These are phyloP conservation scores for Neoarthrinium moseri DNA, from an alignment of 2,329 filamentous ascomycete genomes.

Conservation along the genomic window DNA sequence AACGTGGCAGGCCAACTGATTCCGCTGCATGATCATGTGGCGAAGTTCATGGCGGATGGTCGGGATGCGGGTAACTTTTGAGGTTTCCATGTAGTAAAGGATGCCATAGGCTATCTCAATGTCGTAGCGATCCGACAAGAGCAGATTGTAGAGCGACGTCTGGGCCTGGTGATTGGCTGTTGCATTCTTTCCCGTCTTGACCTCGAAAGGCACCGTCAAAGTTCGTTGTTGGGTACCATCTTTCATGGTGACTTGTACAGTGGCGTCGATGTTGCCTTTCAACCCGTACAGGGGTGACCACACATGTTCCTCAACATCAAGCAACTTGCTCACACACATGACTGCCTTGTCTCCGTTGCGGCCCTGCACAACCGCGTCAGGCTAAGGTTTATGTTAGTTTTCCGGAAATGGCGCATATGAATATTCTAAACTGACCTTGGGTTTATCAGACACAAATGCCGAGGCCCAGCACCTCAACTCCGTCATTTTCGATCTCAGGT, in stretches of 20 bases:
- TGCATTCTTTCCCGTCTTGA: slow-evolving; percentile 88
- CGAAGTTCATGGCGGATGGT: slow-evolving; percentile 84
- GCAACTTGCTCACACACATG: slow-evolving; percentile 87
- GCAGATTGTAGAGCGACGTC: slow-evolving; percentile 88
- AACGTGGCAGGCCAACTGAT: slow-evolving; percentile 82
- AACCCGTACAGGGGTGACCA: slow-evolving; percentile 98
- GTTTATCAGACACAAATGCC: slow-evolving; percentile 71
- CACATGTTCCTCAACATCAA: slow-evolving; percentile 96
- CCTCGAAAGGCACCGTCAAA: slow-evolving; percentile 86
- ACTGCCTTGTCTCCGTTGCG: slow-evolving; percentile 72
- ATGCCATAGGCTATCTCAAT: slow-evolving; percentile 87
- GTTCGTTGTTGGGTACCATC: slow-evolving; percentile 66
- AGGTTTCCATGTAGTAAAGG: slow-evolving; percentile 92
- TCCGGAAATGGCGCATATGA: not conserved
- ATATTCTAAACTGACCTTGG: slow-evolving; percentile 51
- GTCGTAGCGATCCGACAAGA: slow-evolving; percentile 93
- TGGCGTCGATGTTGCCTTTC: slow-evolving; percentile 97
- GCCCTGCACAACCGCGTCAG: slow-evolving; percentile 74
- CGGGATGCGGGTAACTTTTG: slow-evolving; percentile 80
- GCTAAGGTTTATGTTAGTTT: slow-evolving; percentile 31
- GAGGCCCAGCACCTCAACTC: slow-evolving; percentile 82
- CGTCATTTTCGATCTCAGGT: slow-evolving; percentile 79
- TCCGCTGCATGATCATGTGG: slow-evolving; percentile 96
- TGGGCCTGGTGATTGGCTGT: slow-evolving; percentile 86
- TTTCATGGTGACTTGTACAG: slow-evolving; percentile 81